These are phyloP conservation scores for Leucocoprinus sp. DNA, from an alignment of 768 basidiomycete species.

Conservation along the genomic window DNA sequence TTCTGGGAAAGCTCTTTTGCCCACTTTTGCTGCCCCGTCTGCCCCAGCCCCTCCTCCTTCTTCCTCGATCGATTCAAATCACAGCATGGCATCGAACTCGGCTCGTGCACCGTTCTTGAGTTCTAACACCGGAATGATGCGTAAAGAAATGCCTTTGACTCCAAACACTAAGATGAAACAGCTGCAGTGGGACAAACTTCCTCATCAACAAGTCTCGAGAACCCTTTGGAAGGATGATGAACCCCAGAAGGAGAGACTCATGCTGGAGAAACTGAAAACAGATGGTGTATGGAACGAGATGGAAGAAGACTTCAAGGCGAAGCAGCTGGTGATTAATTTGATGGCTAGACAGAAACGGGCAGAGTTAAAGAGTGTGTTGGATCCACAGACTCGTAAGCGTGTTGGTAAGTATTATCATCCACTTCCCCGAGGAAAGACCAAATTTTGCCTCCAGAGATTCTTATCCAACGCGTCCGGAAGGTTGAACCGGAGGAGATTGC, in stretches of 20 bases:
- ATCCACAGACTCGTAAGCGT: constrained; percentile 85
- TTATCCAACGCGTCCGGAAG: constrained; percentile 81
- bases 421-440: neutral
- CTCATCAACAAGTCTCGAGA: constrained; percentile 74
- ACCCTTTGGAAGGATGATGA: constrained; percentile 81
- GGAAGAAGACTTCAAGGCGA: constrained; percentile 97
- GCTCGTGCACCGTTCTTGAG: constrained; percentile 56
- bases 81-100: constrained; percentile 35
- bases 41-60: constrained; percentile 28
- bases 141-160: constrained; percentile 81
- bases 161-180: constrained; percentile 95
- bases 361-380: constrained; percentile 86
- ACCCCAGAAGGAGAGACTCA: constrained; percentile 64
- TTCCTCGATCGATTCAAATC: constrained; percentile 19
- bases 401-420: constrained; percentile 56
- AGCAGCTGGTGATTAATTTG: constrained; percentile 85
- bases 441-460: constrained; percentile 56
- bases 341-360: constrained; percentile 83
- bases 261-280: constrained; percentile 70
- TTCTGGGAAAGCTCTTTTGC: constrained; percentile 14
- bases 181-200: constrained; percentile 97
- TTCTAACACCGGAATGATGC: constrained; percentile 48
- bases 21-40: constrained; percentile 21
- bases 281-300: constrained; percentile 94
- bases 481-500: constrained; percentile 84